Evolutionary conservation across 257 asterid genomes (phyloP).

Genomic region (Solanum etuberosum): DNA sequence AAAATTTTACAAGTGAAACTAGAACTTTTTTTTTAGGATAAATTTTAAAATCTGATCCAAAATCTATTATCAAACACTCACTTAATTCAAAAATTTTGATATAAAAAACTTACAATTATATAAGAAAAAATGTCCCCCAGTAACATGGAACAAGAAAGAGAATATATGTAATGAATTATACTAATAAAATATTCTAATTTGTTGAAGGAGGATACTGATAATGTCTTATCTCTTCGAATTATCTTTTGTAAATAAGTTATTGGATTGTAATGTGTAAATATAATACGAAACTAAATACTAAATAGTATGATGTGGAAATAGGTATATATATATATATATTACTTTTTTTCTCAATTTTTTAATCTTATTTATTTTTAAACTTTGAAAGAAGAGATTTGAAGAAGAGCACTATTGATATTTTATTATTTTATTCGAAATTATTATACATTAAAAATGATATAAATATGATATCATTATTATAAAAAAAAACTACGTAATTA

Average conservation of each 20-base stretch:
- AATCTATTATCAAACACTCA: background rate
- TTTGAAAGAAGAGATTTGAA: background rate
- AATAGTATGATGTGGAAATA: no score
- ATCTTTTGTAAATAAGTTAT: no score
- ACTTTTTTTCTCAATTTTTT: no score
- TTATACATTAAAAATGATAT: background rate
- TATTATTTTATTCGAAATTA: background rate
- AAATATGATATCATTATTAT: background rate
- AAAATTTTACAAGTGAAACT: no score
- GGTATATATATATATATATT: no score
- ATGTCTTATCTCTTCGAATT: no score
- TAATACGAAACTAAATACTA: no score
- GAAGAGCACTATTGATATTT: background rate
- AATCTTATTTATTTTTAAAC: background rate
- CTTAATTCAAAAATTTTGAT: background rate
- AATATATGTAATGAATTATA: background rate
- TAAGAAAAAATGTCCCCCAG: background rate
- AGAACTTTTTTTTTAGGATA: no score
- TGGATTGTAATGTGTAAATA: background rate
- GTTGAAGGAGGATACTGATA: background rate
- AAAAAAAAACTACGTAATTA: no score
- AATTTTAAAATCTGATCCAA: background rate
- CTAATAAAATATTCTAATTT: background rate
- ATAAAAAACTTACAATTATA: background rate
- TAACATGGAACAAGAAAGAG: background rate